Percentiles rank a stretch among this genome's conserved stretches.
These are phyloP conservation scores for Trametes elegans DNA, from an alignment of 768 basidiomycete species.

Conservation along the genomic window DNA sequence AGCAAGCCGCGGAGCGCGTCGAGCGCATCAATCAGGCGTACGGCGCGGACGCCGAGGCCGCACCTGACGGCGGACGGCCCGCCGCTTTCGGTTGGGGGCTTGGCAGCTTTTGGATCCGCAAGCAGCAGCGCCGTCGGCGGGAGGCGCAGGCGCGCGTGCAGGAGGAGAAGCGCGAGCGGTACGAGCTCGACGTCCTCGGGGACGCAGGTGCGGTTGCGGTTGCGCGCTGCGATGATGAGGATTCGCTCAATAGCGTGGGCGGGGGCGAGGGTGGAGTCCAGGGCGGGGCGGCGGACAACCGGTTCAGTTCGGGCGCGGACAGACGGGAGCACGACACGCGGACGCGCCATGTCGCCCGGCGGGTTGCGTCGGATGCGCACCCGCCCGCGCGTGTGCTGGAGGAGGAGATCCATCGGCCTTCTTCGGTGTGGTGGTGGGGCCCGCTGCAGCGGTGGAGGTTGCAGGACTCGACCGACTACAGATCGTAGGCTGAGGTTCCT, in stretches of 20 bases:
- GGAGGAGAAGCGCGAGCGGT: constrained; percentile 24
- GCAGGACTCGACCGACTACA: constrained; percentile 72
- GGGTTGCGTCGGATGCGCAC: background rate
- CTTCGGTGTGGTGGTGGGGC: constrained; percentile 80
- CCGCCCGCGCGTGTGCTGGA: background rate
- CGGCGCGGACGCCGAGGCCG: constrained; percentile 31
- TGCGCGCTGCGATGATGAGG: constrained; percentile 15
- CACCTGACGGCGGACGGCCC: constrained; percentile 23
- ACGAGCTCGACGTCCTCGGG: constrained; percentile 12
- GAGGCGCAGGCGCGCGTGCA: too few species aligned
- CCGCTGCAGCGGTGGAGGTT: constrained; percentile 72
- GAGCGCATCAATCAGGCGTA: constrained; percentile 66
- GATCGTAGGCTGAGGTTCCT: background rate
- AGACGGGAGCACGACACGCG: background rate
- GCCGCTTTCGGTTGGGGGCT: constrained; percentile 64
- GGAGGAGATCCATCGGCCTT: constrained; percentile 20
- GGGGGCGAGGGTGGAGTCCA: background rate
- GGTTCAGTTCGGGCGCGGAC: background rate
- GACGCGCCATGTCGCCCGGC: background rate
- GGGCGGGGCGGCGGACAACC: background rate
- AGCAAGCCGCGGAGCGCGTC: constrained; percentile 65
- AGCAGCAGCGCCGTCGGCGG: constrained; percentile 31
- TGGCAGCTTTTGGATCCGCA: constrained; percentile 61
- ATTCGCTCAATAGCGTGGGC: background rate
- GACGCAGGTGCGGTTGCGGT: background rate